Evolutionary conservation across 2,329 filamentous ascomycete species (phyloP), one percentile per base, ranked within the genome.

Genomic region (Lecanoromycetidae sp.): DNA sequence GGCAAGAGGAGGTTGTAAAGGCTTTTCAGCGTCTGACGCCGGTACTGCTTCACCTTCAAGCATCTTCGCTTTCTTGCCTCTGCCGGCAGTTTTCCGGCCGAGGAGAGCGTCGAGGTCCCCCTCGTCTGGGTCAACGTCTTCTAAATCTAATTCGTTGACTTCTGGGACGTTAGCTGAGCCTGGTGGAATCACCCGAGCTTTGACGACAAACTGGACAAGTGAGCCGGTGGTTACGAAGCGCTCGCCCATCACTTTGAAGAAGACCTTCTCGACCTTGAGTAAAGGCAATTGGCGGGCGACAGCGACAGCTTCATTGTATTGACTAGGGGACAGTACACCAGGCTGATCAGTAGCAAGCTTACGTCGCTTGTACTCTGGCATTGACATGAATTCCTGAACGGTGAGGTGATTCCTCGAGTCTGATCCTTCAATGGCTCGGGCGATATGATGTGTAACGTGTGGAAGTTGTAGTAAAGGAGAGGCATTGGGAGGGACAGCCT

Each of bases 221-320:
- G 87, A 94, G 49, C 84, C 86, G 5, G 91, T 88, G 26, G 90
- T 94, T 60, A 98, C 86, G 63, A 82, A 84, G 55, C 84, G 85
- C 68, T 98, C 93, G 61, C 91, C 91, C 44, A 87, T 82, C 37
- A 98, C 93, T 72, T 98, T 98, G 79, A 98, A 98, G 68, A 94
- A 98, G 6, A 87, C 86, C 68, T 87, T 93, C 60, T 87, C 86
- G 9, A 98, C 79, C 49, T 84, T 77, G 46, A 98, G 73, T 54
- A 79, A 77, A 1, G 91, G 91, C 23, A 98, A 74, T 66, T 95
- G 86, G 57, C 79, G 79, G 23, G 87, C 88, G 25, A 95, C 82
- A 38, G 68, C 67, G 51, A 94, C 72, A 30, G 83, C 84, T 34
- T 80, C 75, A 54, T 77, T 71, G 66, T 94, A 94, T 63, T 95